Evolutionary conservation across 2,329 filamentous ascomycete genomes (phyloP).

Genomic region (Arthrocladium fulminans): DNA sequence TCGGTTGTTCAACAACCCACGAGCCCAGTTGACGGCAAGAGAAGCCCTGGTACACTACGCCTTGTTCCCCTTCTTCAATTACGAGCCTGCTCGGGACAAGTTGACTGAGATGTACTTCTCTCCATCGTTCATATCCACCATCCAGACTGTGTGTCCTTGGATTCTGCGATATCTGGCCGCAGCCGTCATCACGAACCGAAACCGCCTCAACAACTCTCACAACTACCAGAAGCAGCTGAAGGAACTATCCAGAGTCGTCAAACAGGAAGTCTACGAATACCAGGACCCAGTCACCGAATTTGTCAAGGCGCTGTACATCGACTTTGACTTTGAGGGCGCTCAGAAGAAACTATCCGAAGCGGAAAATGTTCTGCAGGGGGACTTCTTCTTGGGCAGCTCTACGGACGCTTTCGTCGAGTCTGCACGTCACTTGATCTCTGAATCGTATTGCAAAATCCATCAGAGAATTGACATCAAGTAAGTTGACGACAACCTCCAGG

Average conservation of each 20-base stretch:
- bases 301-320: conserved; percentile 88
- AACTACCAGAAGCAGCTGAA: conserved; percentile 97
- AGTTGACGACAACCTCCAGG: conserved; percentile 23
- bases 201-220: conserved; percentile 68
- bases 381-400: conserved; percentile 87
- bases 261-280: conserved; percentile 98
- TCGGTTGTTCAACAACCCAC: conserved; percentile 89
- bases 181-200: conserved; percentile 88
- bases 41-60: conserved; percentile 98
- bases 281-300: conserved; percentile 92
- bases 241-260: conserved; percentile 88
- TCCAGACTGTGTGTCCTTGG: conserved; percentile 97
- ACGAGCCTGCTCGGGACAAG: conserved; percentile 78
- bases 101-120: conserved; percentile 97
- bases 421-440: conserved; percentile 91
- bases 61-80: conserved; percentile 98
- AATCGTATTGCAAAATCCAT: conserved; percentile 99
- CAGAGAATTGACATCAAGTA: conserved; percentile 93
- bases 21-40: conserved; percentile 90
- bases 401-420: conserved; percentile 88
- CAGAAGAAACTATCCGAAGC: conserved; percentile 78
- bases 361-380: conserved; percentile 80
- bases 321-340: conserved; percentile 96
- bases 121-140: conserved; percentile 96
- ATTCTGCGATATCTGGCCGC: conserved; percentile 87